Conservation (phyloP, 768 basidiomycete species). For the Lactarius sanguifluus region DNA sequence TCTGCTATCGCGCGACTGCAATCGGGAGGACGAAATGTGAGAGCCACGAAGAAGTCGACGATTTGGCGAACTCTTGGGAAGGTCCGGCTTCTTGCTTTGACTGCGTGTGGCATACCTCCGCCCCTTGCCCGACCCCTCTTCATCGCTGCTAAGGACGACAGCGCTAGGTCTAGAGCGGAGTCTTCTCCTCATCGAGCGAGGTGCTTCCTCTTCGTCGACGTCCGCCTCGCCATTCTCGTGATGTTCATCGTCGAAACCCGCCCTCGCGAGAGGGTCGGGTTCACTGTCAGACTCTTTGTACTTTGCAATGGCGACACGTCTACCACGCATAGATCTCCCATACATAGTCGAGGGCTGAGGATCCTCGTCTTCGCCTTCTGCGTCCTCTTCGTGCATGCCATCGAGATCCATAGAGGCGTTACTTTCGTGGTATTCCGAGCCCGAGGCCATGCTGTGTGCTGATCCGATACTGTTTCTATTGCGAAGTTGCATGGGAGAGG, state of each 20-base stretch:
- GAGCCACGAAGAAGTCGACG: slow-evolving; percentile 36
- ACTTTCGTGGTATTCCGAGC: slow-evolving; percentile 40
- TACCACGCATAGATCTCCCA: slow-evolving; percentile 32
- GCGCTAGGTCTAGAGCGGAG: slow-evolving; percentile 20
- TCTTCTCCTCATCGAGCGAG: slow-evolving; percentile 26
- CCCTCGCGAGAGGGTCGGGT: slow-evolving; percentile 21
- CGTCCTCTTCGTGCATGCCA: slow-evolving; percentile 30
- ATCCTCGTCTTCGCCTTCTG: slow-evolving; percentile 30
- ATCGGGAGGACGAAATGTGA: slow-evolving; percentile 37
- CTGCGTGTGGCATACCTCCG: slow-evolving; percentile 44
- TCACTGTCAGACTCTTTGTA: slow-evolving; percentile 37
- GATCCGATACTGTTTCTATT: slow-evolving; percentile 26
- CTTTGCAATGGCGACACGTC: slow-evolving; percentile 32
- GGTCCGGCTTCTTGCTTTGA: slow-evolving; percentile 38
- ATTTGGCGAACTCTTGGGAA: slow-evolving; percentile 29
- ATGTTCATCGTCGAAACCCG: slow-evolving; percentile 17
- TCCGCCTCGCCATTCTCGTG: slow-evolving; percentile 23
- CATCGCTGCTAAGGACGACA: slow-evolving; percentile 49
- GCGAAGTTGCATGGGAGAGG: slow-evolving; percentile 28
- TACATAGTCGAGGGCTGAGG: slow-evolving; percentile 25
- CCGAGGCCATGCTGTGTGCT: slow-evolving; percentile 34
- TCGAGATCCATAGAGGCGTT: slow-evolving; percentile 37
- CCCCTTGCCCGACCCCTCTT: slow-evolving; percentile 36
- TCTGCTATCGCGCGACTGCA: slow-evolving; percentile 17
- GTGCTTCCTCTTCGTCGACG: slow-evolving; percentile 34